These are phyloP conservation scores for Psilocybe cubensis DNA, from an alignment of 768 basidiomycete species.

Conservation along the genomic window DNA sequence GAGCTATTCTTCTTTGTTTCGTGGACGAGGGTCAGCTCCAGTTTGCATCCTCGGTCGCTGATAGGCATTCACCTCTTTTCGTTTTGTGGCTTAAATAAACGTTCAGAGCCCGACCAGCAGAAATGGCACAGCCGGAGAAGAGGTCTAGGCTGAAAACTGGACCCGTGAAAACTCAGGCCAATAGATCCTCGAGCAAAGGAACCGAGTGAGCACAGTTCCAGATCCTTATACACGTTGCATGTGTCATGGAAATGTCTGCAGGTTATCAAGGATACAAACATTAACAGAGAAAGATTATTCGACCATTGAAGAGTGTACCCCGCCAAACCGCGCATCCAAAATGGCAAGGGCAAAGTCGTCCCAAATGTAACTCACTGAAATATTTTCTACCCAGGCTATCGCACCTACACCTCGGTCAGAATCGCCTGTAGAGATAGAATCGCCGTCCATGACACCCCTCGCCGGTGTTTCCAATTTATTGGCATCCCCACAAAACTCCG, in stretches of 20 bases:
- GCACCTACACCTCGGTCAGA: neutral
- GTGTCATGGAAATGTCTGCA: too few relatives aligned
- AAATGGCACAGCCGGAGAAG: neutral
- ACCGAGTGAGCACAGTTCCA: neutral
- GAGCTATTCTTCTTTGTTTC: constrained; percentile 24
- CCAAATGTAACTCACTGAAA: neutral
- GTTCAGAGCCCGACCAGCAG: neutral
- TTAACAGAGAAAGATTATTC: neutral
- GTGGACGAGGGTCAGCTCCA: constrained; percentile 12
- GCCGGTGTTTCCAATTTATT: neutral
- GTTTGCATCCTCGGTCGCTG: neutral
- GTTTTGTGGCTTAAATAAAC: neutral
- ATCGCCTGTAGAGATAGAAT: neutral
- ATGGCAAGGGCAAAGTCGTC: neutral
- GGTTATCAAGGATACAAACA: neutral
- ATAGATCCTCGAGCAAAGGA: neutral
- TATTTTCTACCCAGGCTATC: neutral
- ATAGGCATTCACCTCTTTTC: neutral
- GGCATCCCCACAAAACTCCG: neutral
- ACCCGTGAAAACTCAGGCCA: neutral
- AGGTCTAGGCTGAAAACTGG: neutral
- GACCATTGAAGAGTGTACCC: neutral
- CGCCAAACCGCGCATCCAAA: neutral
- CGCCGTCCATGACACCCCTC: neutral
- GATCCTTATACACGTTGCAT: too few relatives aligned